Evolutionary conservation across 202 grass and related monocot species (phyloP).

Genomic region (Musa balbisiana): DNA sequence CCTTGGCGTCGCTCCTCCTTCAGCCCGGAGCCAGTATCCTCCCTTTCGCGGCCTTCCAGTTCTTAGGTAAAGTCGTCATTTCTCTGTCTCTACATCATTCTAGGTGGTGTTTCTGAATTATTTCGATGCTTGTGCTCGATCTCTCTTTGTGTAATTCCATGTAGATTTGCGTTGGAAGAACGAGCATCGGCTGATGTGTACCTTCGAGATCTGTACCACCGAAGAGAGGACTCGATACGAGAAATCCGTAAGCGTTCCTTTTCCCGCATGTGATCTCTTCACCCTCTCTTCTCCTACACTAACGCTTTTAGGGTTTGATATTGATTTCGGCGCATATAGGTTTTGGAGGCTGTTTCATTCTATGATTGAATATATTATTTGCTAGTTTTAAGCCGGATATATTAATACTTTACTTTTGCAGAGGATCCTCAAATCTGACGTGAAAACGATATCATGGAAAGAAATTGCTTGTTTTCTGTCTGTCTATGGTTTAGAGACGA

Average conservation of each 20-base stretch:
- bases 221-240: conserved; percentile 8
- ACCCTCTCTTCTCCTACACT: not conserved
- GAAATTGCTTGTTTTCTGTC: not conserved
- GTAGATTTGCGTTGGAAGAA: conserved; percentile 50
- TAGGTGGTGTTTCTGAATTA: not conserved
- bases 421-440: not conserved
- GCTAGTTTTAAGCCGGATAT: not conserved
- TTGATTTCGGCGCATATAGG: not conserved
- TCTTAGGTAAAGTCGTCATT: conserved; percentile 40
- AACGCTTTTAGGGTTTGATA: not conserved
- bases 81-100: not conserved
- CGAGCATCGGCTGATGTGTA: conserved; percentile 18
- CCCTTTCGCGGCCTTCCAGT: conserved; percentile 78
- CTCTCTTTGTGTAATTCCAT: not conserved
- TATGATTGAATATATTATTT: not conserved
- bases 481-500: not conserved
- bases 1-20: conserved; percentile 49
- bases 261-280: not conserved
- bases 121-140: not conserved
- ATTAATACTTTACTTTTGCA: not conserved
- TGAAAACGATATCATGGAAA: not conserved
- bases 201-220: conserved; percentile 5
- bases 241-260: not conserved
- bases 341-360: not conserved
- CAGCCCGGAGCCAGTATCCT: conserved; percentile 53